phyloP scores from a whole-genome alignment of 495 filamentous ascomycete species.

The Penicillium simplicissimum region DNA sequence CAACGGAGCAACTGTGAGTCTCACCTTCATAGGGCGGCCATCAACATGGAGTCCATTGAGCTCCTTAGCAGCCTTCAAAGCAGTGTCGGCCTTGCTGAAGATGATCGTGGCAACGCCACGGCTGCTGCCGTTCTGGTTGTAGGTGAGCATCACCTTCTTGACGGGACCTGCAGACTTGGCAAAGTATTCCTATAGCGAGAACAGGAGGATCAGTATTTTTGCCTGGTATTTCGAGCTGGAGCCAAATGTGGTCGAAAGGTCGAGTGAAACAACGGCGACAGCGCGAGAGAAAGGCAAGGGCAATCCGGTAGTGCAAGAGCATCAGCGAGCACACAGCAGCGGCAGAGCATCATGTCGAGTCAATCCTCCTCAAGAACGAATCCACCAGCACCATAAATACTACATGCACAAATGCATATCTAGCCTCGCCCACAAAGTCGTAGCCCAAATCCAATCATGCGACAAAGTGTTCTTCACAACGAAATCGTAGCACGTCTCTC shows the following conservation, averaged over 20 bases:
- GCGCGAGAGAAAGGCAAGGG: conserved; percentile 26
- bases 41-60: conserved; percentile 89
- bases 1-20: conserved; percentile 6
- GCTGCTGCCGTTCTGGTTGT: conserved; percentile 88
- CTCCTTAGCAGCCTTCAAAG: conserved; percentile 75
- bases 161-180: conserved; percentile 81
- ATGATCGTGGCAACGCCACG: conserved; percentile 82
- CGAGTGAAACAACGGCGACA: conserved; percentile 29
- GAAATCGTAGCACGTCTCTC: background rate
- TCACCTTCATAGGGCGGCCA: conserved; percentile 85
- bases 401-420: background rate
- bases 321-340: conserved; percentile 73
- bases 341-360: conserved; percentile 16
- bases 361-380: background rate
- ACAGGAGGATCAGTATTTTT: conserved; percentile 44
- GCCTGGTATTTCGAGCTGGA: conserved; percentile 25
- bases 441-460: background rate
- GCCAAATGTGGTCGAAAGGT: conserved; percentile 23
- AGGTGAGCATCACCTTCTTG: conserved; percentile 83
- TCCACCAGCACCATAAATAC: conserved; percentile 1
- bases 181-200: conserved; percentile 88
- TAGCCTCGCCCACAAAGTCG: background rate
- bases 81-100: conserved; percentile 75
- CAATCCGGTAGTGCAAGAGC: conserved; percentile 45
- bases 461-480: background rate